Conservation (phyloP, 2,329 filamentous ascomycete species). For the Zymoseptoria crescenta region DNA sequence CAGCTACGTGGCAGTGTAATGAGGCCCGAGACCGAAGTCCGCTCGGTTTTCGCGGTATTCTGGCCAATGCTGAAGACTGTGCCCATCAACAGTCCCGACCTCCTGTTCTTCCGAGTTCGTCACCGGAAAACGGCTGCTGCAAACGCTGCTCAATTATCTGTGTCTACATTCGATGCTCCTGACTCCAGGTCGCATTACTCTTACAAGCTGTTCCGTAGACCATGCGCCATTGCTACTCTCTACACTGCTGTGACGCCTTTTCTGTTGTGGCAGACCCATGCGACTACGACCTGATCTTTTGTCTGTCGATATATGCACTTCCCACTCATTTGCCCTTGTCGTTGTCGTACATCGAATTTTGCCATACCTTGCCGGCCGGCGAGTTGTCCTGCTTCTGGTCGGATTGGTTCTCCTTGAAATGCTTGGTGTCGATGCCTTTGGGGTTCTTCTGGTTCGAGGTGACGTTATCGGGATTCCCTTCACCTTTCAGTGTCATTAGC, state of each 20-base stretch:
- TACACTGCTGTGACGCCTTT: neutral
- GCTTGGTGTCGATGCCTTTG: constrained; percentile 26
- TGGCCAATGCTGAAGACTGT: too few species aligned
- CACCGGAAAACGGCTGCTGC: neutral
- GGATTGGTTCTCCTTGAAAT: constrained; percentile 27
- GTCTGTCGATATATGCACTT: neutral
- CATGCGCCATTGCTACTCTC: neutral
- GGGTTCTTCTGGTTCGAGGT: constrained; percentile 18
- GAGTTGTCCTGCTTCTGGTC: constrained; percentile 22
- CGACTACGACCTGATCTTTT: neutral
- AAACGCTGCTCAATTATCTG: neutral
- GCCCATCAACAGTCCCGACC: too few species aligned
- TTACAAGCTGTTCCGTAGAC: neutral
- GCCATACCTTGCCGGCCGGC: constrained; percentile 22
- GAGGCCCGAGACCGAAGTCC: too few species aligned
- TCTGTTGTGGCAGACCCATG: neutral
- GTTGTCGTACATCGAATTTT: constrained; percentile 27
- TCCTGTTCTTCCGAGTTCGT: neutral
- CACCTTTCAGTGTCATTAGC: neutral
- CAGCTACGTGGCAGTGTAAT: too few species aligned
- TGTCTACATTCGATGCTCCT: neutral
- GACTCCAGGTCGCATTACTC: neutral
- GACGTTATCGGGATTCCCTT: constrained; percentile 22
- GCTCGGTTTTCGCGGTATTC: too few species aligned
- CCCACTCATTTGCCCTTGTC: constrained; percentile 28